Conservation (phyloP, 768 basidiomycete species). For the Mycena galopus region DNA sequence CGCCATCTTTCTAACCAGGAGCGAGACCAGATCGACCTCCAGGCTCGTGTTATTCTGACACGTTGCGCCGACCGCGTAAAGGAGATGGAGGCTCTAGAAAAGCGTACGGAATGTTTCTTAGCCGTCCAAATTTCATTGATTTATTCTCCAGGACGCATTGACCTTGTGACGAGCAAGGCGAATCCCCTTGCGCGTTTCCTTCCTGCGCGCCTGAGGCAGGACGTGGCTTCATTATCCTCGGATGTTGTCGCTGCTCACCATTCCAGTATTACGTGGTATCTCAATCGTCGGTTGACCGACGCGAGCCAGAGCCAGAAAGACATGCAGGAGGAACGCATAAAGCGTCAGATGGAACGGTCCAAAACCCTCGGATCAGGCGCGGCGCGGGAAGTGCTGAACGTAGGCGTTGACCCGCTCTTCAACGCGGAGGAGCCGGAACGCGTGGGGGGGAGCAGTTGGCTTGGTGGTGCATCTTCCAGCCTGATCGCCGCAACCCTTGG, state of each 20-base stretch:
- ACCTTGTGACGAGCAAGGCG: slow-evolving; percentile 72
- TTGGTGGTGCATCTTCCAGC: slow-evolving; percentile 69
- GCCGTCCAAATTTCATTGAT: slow-evolving; percentile 23
- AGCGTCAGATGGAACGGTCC: slow-evolving; percentile 87
- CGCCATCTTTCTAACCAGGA: slow-evolving; percentile 89
- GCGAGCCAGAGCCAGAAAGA: slow-evolving; percentile 85
- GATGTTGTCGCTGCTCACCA: slow-evolving; percentile 93
- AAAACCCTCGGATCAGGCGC: slow-evolving; percentile 88
- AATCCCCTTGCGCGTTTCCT: slow-evolving; percentile 79
- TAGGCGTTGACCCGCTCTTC: slow-evolving; percentile 48
- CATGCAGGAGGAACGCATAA: slow-evolving; percentile 94
- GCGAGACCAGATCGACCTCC: slow-evolving; percentile 95
- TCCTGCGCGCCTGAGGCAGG: slow-evolving; percentile 75
- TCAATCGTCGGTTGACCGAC: slow-evolving; percentile 84
- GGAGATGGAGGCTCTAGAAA: slow-evolving; percentile 90
- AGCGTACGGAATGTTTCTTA: slow-evolving; percentile 68
- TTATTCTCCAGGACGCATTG: slow-evolving; percentile 67
- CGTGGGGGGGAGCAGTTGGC: slow-evolving; percentile 64
- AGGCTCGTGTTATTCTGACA: slow-evolving; percentile 87
- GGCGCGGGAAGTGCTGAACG: slow-evolving; percentile 68
- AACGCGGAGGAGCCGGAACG: slow-evolving; percentile 36
- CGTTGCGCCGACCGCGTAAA: slow-evolving; percentile 90
- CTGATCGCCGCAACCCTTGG: slow-evolving; percentile 75
- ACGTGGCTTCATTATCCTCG: slow-evolving; percentile 64
- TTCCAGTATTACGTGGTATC: slow-evolving; percentile 92